Evolutionary conservation across 345 rosid species (phyloP), one percentile per base, ranked within the genome.

Genomic region (Erysimum cheiranthoides): DNA sequence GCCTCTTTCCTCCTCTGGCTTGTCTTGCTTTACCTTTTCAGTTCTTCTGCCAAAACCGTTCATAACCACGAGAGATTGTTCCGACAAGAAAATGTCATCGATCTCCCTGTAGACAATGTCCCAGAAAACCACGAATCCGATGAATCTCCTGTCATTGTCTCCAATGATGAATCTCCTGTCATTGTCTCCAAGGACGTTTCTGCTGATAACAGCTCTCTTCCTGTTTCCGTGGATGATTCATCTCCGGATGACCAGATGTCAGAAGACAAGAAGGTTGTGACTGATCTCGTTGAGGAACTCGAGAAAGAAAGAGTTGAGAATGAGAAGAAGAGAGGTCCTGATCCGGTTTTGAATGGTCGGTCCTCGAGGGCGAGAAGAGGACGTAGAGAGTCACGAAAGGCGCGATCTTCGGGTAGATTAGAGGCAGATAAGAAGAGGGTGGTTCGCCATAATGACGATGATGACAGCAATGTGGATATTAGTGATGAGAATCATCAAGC

Each of bases 1-100:
- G 75, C 77, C 67, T 45, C 77, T 27, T 81, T 79, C 60, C 57
- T 84, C 65, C 74, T 82, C 2, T 86, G 90, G 92, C 70, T 86
- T 69, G 68, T 81, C 31, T 79, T 85, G 77, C 79, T 86, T 68
- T 85, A 75, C 79, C 71, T 81, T 50, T 84, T 74, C 71, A 71
- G 68, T 63, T 86, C 89, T 3, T 76, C 85, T 38, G 59, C 75
- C 1, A 73, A 68, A 25, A 71, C 66, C 38, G 73, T 70, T 54
- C 65, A 77, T 56, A 79, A 47, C 42, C 79, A 79, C 11, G 74
- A 53, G 64, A 64, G 57, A 68, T 70, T 77, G 43, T 75, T 76
- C 43, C 72, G 42, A 5, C 34, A 70, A 53, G 72, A 65, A 60
- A 73, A 78, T 45, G 10, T 45, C 17, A 71, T 25, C 10, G 54